Evolutionary conservation across 2,329 filamentous ascomycete genomes (phyloP).

Genomic region (Hypoxylon sp.): DNA sequence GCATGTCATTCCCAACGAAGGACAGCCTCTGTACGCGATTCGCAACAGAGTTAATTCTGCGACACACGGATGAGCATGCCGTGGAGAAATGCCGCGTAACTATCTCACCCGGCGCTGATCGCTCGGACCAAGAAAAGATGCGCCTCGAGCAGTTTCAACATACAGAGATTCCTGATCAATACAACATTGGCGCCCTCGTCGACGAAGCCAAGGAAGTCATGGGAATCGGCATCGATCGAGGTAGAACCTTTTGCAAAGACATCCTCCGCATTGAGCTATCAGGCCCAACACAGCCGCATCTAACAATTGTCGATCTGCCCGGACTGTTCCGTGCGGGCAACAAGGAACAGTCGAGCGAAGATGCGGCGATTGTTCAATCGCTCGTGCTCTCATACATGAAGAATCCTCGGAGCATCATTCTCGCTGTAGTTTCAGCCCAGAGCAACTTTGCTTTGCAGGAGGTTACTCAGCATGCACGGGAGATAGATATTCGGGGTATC

Average conservation of each 20-base stretch:
- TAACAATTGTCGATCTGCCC: slow-evolving; percentile 71
- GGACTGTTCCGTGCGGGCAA: slow-evolving; percentile 65
- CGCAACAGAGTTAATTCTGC: slow-evolving; percentile 70
- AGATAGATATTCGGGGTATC: slow-evolving; percentile 49
- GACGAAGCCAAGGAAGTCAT: slow-evolving; percentile 53
- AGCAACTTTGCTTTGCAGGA: slow-evolving; percentile 69
- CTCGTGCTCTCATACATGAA: slow-evolving; percentile 68
- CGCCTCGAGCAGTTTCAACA: slow-evolving; percentile 36
- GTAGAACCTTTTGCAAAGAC: slow-evolving; percentile 58
- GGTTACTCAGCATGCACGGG: slow-evolving; percentile 63
- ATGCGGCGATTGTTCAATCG: slow-evolving; percentile 58
- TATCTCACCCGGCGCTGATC: slow-evolving; percentile 52
- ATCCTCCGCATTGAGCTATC: slow-evolving; percentile 61
- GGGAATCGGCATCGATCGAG: slow-evolving; percentile 31
- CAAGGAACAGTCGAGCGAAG: slow-evolving; percentile 58
- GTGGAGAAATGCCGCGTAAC: slow-evolving; percentile 52
- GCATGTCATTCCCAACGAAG: slow-evolving; percentile 69
- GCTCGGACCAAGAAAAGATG: slow-evolving; percentile 47
- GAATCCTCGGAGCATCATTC: slow-evolving; percentile 67
- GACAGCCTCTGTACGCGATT: slow-evolving; percentile 72
- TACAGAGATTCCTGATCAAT: slow-evolving; percentile 35
- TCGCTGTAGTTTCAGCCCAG: slow-evolving; percentile 68
- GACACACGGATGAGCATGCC: slow-evolving; percentile 53
- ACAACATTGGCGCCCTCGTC: slow-evolving; percentile 52
- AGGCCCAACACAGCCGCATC: slow-evolving; percentile 61